Evolutionary conservation across 257 asterid species (phyloP).

Genomic region (Schizonepeta tenuifolia): DNA sequence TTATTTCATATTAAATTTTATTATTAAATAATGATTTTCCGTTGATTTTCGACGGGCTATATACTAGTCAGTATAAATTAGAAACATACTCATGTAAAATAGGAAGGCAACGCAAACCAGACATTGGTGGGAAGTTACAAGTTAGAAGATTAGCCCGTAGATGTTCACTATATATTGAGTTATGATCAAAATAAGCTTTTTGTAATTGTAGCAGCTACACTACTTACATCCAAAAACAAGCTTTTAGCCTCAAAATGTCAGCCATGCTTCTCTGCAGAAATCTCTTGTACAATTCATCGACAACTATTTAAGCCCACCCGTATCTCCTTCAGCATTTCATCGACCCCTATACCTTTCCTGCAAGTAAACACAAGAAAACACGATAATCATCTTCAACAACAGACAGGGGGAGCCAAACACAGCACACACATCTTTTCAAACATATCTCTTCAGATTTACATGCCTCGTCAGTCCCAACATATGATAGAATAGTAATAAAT

Average conservation of each 20-base stretch:
- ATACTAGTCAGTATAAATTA: too few species aligned
- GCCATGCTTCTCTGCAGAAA: constrained; percentile 19
- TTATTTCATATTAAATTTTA: too few species aligned
- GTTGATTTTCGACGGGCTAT: too few species aligned
- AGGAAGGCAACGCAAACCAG: too few species aligned
- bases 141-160: too few species aligned
- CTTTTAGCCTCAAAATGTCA: background rate
- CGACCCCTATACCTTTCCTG: constrained; percentile 64
- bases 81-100: too few species aligned
- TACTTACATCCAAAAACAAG: background rate
- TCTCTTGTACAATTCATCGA: constrained; percentile 30
- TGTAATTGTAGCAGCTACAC: background rate
- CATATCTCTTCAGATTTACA: background rate
- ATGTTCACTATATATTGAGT: background rate
- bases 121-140: too few species aligned
- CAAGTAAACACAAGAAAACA: constrained; percentile 24
- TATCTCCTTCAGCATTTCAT: constrained; percentile 70
- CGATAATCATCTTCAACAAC: background rate
- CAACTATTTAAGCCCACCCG: constrained; percentile 67
- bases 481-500: background rate
- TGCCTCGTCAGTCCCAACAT: background rate
- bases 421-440: too few species aligned
- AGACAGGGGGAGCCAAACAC: too few species aligned
- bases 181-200: background rate
- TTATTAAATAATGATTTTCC: too few species aligned